Base-by-base conservation (phyloP, 805 yeast species). In the Candida succiphila region DNA sequence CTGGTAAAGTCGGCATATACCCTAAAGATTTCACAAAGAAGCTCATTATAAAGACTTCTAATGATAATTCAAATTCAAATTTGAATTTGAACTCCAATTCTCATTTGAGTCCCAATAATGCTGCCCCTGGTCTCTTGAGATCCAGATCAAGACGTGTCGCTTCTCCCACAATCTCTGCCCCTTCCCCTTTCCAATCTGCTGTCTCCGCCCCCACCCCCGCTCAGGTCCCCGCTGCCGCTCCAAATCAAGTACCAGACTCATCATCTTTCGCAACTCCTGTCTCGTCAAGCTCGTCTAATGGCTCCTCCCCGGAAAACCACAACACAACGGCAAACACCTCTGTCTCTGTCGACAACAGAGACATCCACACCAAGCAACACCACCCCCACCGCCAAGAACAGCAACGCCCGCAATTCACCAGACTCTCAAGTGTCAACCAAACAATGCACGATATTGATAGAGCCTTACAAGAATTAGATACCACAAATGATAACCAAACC, bases 11-110 rank as follows among this genome's bases (percentile, higher is more conserved):
- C 10, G 98, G 98, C 1, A 61, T 89, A 27, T 92, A 87, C 50
- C 98, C 98, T 12, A 83, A 82, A 43, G 75, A 86, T 3, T 89
- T 89, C 55, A 88, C 96, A 2, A 78, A 40, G 27, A 15, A n/a
- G 23, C 27, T 10, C 10, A 19, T 27, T 16, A 8, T 21, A 21
- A 10, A 8, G 5, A 51, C 55, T 17, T 42, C 55, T 14, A 56
- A 54, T 28, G 35, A 17, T n/a, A 14, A 17, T 18, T 6, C 10
- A 6, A 25, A 27, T 17, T 17, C 17, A 12, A 40, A 22, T 17
- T 12, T 12, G 17, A 17, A 16, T 17, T 7, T 17, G 17, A 17
- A 5, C 4, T n/a, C 29, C 5, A 5, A n/a, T 10, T 27, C 30
- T 17, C 16, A 15, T 5, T 10, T 18, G 4, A 4, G n/a, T n/a